A percentile compares a stretch with the other conserved stretches of the same genome.
Evolutionary conservation across 305 asterid species (phyloP).

Genomic region (Fraxinus sp.): DNA sequence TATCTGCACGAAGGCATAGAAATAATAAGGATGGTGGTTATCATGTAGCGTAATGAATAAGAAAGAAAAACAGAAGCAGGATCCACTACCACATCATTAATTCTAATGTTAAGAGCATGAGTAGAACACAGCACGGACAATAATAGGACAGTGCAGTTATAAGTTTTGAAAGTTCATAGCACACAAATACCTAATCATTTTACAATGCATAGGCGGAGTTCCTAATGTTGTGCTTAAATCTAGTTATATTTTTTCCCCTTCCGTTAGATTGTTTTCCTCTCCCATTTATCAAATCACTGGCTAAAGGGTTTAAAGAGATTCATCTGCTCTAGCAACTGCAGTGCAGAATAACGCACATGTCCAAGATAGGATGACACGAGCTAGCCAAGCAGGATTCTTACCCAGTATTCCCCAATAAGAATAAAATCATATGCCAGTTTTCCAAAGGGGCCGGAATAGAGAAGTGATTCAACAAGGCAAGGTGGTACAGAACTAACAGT

Average conservation of each 20-base stretch:
- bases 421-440: background rate
- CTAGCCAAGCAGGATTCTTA: background rate
- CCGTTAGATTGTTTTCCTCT: background rate
- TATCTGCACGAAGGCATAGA: conserved; percentile 44
- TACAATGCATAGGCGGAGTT: background rate
- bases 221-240: background rate
- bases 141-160: background rate
- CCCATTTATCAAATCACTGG: background rate
- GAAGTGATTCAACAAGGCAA: background rate
- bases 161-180: background rate
- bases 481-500: background rate
- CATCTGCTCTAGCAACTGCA: background rate
- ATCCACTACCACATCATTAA: background rate
- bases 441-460: background rate
- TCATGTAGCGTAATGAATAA: background rate
- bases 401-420: background rate
- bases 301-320: background rate
- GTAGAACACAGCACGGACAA: background rate
- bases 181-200: background rate
- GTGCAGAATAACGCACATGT: background rate
- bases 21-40: background rate
- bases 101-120: background rate
- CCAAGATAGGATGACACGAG: background rate
- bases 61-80: background rate
- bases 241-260: background rate